Percentiles rank a stretch among this genome's conserved stretches.
These are phyloP conservation scores for Ganoderma lingzhi DNA, from an alignment of 1,284 basidiomycete species.

Conservation along the genomic window DNA sequence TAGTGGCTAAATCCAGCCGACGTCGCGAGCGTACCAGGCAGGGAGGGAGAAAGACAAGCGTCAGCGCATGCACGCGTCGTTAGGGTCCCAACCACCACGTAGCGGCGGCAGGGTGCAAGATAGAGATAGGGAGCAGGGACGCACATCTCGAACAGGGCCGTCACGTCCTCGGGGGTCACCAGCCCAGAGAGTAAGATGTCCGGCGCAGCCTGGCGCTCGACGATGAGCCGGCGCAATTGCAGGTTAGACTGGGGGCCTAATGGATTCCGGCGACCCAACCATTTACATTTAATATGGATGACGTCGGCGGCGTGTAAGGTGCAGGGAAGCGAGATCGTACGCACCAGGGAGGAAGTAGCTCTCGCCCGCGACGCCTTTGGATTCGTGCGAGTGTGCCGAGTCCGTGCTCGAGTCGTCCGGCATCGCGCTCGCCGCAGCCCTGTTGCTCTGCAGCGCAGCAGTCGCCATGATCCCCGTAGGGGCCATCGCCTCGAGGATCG, in stretches of 20 bases:
- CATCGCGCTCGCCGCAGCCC: conserved; percentile 26
- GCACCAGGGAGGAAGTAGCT: conserved; percentile 42
- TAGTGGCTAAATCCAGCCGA: conserved; percentile 42
- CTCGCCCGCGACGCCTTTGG: conserved; percentile 40
- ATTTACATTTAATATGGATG: background rate
- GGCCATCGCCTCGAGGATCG: conserved; percentile 36
- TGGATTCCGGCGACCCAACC: background rate
- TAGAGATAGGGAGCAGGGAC: conserved; percentile 31
- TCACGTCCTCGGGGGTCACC: conserved; percentile 51
- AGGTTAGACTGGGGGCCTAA: conserved; percentile 44
- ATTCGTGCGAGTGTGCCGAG: conserved; percentile 1
- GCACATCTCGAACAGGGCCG: conserved; percentile 54
- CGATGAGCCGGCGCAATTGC: conserved; percentile 49
- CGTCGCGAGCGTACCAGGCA: background rate
- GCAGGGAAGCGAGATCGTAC: conserved; percentile 8
- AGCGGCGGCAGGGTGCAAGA: background rate
- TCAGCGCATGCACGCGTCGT: conserved; percentile 2
- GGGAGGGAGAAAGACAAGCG: background rate
- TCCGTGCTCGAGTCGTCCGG: conserved; percentile 22
- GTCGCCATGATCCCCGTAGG: conserved; percentile 44
- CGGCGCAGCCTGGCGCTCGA: conserved; percentile 52
- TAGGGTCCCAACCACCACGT: background rate
- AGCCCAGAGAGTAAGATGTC: conserved; percentile 54
- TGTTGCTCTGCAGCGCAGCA: conserved; percentile 36
- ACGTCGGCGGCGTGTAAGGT: background rate